phyloP scores from a whole-genome alignment of 2,329 filamentous ascomycete genomes.

The Stachybotrys chlorohalonatus region DNA sequence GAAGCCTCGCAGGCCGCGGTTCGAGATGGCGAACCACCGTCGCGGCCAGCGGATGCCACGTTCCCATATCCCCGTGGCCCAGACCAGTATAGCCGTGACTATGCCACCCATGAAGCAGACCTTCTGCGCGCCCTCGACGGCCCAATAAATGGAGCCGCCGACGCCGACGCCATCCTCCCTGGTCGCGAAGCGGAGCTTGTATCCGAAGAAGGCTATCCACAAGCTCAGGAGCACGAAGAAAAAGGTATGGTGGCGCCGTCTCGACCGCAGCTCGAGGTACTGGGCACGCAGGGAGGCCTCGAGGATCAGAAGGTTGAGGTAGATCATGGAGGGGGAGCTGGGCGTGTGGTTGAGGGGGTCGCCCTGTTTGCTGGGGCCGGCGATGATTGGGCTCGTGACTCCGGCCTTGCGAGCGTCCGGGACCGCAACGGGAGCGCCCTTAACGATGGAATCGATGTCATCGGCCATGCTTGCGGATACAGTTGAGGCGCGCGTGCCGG shows the following conservation, averaged over 20 bases:
- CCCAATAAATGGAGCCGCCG: slow-evolving; percentile 93
- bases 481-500: neutral
- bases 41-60: slow-evolving; percentile 89
- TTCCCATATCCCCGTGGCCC: slow-evolving; percentile 95
- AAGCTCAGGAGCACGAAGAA: slow-evolving; percentile 70
- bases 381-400: slow-evolving; percentile 32
- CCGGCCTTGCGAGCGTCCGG: slow-evolving; percentile 40
- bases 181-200: slow-evolving; percentile 90
- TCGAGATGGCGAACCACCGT: slow-evolving; percentile 81
- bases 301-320: slow-evolving; percentile 94
- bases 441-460: slow-evolving; percentile 80
- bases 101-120: slow-evolving; percentile 86
- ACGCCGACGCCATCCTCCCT: slow-evolving; percentile 87
- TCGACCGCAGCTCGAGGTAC: slow-evolving; percentile 81
- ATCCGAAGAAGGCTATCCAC: slow-evolving; percentile 81
- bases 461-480: slow-evolving; percentile 44
- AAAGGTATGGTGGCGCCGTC: slow-evolving; percentile 86
- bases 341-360: slow-evolving; percentile 76
- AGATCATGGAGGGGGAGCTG: slow-evolving; percentile 92
- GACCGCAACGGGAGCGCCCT: slow-evolving; percentile 68
- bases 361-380: slow-evolving; percentile 35
- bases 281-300: slow-evolving; percentile 89
- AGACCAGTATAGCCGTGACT: slow-evolving; percentile 78
- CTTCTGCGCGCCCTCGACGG: slow-evolving; percentile 82
- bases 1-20: slow-evolving; percentile 81